Percentiles rank a stretch among this genome's conserved stretches.
Conservation (phyloP, 805 yeast species). For the Candida tallmaniae region DNA sequence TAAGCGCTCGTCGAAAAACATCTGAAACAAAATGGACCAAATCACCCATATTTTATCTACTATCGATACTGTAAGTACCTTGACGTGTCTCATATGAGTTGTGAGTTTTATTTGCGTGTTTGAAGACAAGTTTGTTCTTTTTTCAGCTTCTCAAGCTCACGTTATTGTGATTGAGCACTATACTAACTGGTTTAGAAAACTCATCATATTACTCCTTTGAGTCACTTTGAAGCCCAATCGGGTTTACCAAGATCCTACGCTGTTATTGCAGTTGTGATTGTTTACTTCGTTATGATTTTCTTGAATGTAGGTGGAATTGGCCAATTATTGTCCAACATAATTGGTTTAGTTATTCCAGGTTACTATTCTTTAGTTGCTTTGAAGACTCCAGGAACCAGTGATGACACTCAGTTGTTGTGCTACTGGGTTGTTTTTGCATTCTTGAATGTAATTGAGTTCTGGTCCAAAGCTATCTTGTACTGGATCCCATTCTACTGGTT, state of each 20-base stretch:
- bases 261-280: slow-evolving; percentile 56
- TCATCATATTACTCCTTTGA: slow-evolving; percentile 25
- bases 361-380: slow-evolving; percentile 84
- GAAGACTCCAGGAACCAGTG: slow-evolving; percentile 60
- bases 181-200: slow-evolving; percentile 25
- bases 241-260: slow-evolving; percentile 82
- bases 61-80: slow-evolving; percentile 42
- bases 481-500: slow-evolving; percentile 97
- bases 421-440: slow-evolving; percentile 99
- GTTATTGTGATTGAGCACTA: no score
- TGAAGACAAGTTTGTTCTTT: no score
- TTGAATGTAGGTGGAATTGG: slow-evolving; percentile 94
- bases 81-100: no score
- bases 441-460: slow-evolving; percentile 88
- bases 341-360: slow-evolving; percentile 88
- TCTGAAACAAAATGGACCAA: slow-evolving; percentile 38
- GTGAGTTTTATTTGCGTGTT: no score
- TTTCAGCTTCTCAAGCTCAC: no score
- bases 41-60: slow-evolving; percentile 43
- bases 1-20: neutral
- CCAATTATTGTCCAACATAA: slow-evolving; percentile 86
- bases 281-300: slow-evolving; percentile 76
- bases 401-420: slow-evolving; percentile 85
- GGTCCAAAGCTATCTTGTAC: slow-evolving; percentile 89
- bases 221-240: slow-evolving; percentile 38